Conservation (phyloP, 257 asterid species). For the Lantana camara region DNA sequence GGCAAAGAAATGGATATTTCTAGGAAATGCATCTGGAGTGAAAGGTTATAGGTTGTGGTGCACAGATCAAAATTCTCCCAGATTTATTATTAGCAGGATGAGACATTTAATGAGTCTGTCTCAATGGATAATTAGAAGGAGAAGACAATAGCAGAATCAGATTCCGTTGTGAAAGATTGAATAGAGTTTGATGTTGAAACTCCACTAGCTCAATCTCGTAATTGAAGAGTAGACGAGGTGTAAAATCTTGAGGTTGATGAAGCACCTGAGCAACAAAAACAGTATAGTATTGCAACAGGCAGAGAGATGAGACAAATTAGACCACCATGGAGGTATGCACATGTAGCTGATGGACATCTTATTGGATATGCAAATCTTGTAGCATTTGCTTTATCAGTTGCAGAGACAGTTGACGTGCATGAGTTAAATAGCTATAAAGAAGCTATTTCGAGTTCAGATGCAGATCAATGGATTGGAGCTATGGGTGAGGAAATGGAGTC, state of each 20-base stretch:
- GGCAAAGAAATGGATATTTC: too few species aligned
- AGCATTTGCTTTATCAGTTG: not conserved
- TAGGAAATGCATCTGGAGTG: too few species aligned
- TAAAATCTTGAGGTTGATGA: too few species aligned
- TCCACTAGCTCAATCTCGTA: too few species aligned
- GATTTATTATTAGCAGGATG: not conserved
- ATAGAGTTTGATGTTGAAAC: not conserved
- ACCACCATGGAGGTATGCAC: not conserved
- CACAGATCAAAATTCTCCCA: not conserved
- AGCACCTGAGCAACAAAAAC: too few species aligned
- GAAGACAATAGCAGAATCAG: not conserved
- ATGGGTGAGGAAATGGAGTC: not conserved
- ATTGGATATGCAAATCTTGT: not conserved
- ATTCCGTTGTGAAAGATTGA: not conserved
- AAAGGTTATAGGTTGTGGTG: too few species aligned
- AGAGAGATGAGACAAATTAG: not conserved
- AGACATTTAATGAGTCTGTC: not conserved
- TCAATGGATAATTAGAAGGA: not conserved
- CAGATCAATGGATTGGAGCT: not conserved
- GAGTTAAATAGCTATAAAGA: not conserved
- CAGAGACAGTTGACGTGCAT: not conserved
- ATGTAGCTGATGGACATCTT: too few species aligned
- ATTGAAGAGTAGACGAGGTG: too few species aligned
- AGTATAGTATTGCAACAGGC: not conserved
- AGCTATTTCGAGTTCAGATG: too few species aligned